Base-by-base conservation (phyloP, 331 rosid species). In the Erythrophleum ivorense region DNA sequence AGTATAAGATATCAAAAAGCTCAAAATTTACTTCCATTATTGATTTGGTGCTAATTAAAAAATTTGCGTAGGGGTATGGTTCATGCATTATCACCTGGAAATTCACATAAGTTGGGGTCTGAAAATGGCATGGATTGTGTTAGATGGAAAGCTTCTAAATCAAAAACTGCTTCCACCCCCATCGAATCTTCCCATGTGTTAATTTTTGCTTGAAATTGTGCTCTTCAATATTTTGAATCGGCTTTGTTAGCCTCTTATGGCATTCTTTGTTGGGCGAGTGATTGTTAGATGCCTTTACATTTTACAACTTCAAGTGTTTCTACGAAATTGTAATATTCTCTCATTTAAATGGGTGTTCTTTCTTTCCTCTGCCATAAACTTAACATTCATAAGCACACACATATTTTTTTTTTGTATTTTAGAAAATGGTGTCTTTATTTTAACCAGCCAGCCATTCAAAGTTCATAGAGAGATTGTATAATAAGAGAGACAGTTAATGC, bases 11-110 rank as follows among this genome's bases (percentile, higher is more conserved):
- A 21, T 24, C 14, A 59, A 29, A 59, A 59, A 59, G 6, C 66
- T 59, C 21, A 53, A 53, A 24, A 59, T 1, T 21, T 24, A 59
- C 11, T 29, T 59, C 12, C 66, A 58, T 58, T 21, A 0, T 2
- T 24, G 59, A 49, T 48, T 71, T 6, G 16, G 38, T 45, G 21
- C 8, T 52, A 9, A 78, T 36, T 19, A 46, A 31, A 7, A 52
- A 58, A 12, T 80, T 11, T 58, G 14, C 59, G 38, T 66, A 91
- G 94, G 94, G 7, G 97, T 84, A 1, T 90, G 94, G 94, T 90
- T 92, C 78, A 90, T 92, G 97, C 97, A 92, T 86, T 92, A 94
- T 78, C 97, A 92, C 80, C 79, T 92, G 83, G 92, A 90, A 88
- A 54, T 90, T 29, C 95, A 92, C 77, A 90, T 91, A 2, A 92